Evolutionary conservation across 768 basidiomycete genomes (phyloP).

Genomic region (Mycena venus): DNA sequence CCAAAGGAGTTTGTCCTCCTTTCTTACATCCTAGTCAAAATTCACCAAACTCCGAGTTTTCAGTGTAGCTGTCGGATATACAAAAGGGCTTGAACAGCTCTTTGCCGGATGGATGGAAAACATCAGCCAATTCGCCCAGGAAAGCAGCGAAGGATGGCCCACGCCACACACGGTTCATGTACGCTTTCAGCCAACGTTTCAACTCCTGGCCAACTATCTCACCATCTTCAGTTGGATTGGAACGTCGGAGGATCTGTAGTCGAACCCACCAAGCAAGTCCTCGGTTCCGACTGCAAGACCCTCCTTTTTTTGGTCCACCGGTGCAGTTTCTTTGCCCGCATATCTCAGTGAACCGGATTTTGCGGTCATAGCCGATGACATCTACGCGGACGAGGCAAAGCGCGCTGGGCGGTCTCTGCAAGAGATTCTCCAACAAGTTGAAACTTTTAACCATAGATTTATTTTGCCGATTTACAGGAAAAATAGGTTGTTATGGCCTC

Average conservation of each 20-base stretch:
- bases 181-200: not conserved
- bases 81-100: conserved; percentile 4
- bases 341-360: conserved; percentile 21
- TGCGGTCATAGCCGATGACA: conserved; percentile 1
- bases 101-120: conserved; percentile 11
- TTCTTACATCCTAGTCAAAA: not conserved
- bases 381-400: conserved; percentile 15
- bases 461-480: not conserved
- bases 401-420: conserved; percentile 19
- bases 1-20: not conserved
- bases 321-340: not conserved
- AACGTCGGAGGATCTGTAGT: conserved; percentile 6
- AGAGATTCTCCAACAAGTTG: conserved; percentile 8
- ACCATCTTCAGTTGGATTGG: conserved; percentile 18
- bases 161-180: conserved; percentile 26
- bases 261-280: conserved; percentile 9
- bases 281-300: conserved; percentile 26
- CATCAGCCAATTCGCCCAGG: not conserved
- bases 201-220: not conserved
- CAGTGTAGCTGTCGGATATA: not conserved
- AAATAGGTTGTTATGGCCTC: not conserved
- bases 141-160: conserved; percentile 13
- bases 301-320: conserved; percentile 7
- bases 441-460: not conserved
- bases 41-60: not conserved